Conservation (phyloP, 345 rosid species). For the Eucalyptus tenuipes region DNA sequence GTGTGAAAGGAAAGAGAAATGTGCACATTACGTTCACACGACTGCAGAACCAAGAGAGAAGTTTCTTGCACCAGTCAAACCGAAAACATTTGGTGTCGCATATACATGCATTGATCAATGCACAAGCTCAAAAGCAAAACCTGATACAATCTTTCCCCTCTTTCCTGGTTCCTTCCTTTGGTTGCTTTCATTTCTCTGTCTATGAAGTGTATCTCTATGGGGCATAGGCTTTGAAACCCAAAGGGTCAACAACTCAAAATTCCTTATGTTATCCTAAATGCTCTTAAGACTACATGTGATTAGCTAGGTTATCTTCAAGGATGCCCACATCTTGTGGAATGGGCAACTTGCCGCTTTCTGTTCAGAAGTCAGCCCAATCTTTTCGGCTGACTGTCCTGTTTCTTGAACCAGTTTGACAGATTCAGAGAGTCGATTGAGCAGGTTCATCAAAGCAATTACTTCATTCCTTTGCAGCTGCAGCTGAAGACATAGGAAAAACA, state of each 20-base stretch:
- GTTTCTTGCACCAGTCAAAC: background rate
- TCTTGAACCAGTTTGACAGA: conserved; percentile 50
- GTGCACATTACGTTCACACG: background rate
- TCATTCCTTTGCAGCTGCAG: conserved; percentile 64
- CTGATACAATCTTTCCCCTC: background rate
- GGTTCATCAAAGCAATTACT: conserved; percentile 71
- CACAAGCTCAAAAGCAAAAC: background rate
- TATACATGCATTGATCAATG: background rate
- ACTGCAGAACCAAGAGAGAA: background rate
- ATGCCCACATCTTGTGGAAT: conserved; percentile 20
- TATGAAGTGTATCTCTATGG: background rate
- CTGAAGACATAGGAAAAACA: conserved; percentile 13
- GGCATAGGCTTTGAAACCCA: background rate
- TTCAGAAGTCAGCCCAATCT: background rate
- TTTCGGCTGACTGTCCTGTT: conserved; percentile 38
- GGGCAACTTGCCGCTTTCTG: conserved; percentile 5
- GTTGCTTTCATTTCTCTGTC: background rate
- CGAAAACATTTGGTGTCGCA: background rate
- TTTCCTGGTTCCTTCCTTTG: background rate
- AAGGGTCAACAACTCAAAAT: background rate
- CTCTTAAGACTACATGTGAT: background rate
- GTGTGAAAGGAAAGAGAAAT: background rate
- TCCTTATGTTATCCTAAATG: background rate
- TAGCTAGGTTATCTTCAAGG: conserved; percentile 8
- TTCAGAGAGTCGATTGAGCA: conserved; percentile 61